Evolutionary conservation across 176 grass and related monocot species (phyloP).

Genomic region (Cymbopogon citratus): DNA sequence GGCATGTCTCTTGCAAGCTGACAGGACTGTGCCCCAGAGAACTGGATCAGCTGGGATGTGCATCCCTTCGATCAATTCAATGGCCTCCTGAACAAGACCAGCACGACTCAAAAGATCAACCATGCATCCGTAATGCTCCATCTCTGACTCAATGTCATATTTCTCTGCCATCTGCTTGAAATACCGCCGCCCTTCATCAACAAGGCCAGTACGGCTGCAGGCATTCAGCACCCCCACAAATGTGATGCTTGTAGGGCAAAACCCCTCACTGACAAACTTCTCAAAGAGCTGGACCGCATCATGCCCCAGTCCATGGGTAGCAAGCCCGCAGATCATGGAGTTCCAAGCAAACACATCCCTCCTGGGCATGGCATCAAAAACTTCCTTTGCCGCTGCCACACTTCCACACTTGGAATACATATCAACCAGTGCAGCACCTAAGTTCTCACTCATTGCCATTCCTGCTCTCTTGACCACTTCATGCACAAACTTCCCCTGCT

Average conservation of each 20-base stretch:
- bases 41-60: conserved; percentile 48
- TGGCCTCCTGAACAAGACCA: conserved; percentile 49
- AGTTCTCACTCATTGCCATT: conserved; percentile 15
- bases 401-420: conserved; percentile 74
- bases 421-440: conserved; percentile 50
- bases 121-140: conserved; percentile 74
- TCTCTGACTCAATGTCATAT: conserved; percentile 49
- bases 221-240: conserved; percentile 73
- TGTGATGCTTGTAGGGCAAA: conserved; percentile 51
- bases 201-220: conserved; percentile 60
- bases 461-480: conserved; percentile 10
- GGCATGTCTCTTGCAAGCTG: conserved; percentile 61
- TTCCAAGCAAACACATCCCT: conserved; percentile 67
- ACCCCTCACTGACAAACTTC: conserved; percentile 34
- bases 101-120: conserved; percentile 65
- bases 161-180: conserved; percentile 57
- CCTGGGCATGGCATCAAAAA: conserved; percentile 40
- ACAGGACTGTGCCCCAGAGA: conserved; percentile 58
- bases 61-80: conserved; percentile 69
- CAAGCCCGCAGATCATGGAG: conserved; percentile 64
- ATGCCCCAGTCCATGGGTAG: conserved; percentile 46
- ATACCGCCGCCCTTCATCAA: conserved; percentile 36
- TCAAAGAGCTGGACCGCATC: conserved; percentile 51
- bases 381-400: conserved; percentile 31
- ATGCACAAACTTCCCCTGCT: conserved; percentile 53